These are phyloP conservation scores for Populus hybrid DNA, from an alignment of 441 rosid species.

Conservation along the genomic window DNA sequence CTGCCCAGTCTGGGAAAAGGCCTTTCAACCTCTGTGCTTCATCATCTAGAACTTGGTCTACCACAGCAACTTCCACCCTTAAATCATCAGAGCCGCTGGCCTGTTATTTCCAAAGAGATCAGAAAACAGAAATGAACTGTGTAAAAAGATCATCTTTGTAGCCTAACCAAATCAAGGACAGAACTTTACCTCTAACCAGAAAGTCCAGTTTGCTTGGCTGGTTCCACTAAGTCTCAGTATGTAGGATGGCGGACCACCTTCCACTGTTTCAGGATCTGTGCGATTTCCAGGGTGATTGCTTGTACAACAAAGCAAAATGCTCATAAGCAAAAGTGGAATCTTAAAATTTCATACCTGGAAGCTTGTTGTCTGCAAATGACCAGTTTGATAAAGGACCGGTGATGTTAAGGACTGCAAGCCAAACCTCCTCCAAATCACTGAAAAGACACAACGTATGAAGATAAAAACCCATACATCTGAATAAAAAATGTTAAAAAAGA, in stretches of 20 bases:
- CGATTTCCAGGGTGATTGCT: conserved; percentile 5
- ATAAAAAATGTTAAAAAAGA: no score
- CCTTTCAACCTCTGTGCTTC: conserved; percentile 56
- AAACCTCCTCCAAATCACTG: conserved; percentile 85
- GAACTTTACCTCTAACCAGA: conserved; percentile 82
- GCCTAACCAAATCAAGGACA: background rate
- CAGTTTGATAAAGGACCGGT: conserved; percentile 91
- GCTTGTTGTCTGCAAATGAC: conserved; percentile 80
- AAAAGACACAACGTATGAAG: conserved; percentile 21
- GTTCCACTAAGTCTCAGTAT: conserved; percentile 76
- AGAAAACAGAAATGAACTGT: background rate
- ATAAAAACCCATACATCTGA: background rate
- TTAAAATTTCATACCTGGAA: conserved; percentile 51
- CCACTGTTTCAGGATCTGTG: conserved; percentile 68
- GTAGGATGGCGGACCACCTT: conserved; percentile 81
- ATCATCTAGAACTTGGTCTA: conserved; percentile 70
- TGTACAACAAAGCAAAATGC: background rate
- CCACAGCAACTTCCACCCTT: conserved; percentile 71
- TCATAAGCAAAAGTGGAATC: conserved; percentile 7
- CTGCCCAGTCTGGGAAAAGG: conserved; percentile 87
- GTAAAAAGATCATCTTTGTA: background rate
- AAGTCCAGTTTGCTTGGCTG: conserved; percentile 74
- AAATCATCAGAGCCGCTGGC: conserved; percentile 48
- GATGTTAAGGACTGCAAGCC: conserved; percentile 92
- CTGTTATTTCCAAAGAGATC: conserved; percentile 32